Base-by-base conservation (phyloP, 2,329 filamentous ascomycete species). In the Polytolypa hystricis region DNA sequence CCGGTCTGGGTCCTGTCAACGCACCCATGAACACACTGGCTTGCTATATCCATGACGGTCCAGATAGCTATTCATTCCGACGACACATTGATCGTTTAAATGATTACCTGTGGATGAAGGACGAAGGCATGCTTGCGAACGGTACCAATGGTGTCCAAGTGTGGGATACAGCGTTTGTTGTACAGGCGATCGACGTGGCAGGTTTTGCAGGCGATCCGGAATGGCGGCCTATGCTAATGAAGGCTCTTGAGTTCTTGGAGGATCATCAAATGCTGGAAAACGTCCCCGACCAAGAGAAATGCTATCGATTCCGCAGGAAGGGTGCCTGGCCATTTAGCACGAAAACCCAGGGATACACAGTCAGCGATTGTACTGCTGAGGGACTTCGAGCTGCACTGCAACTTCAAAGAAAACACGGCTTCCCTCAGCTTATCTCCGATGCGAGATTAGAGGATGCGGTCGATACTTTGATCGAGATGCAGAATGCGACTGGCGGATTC, bases 61-160 rank as follows among this genome's bases (percentile, higher is more conserved):
- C 82, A 0, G 78, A 81, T 31, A 72, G 81, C 1, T 60, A 71
- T 47, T 79, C 79, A 0, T 79, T 94, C 18, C 71, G 73, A 33
- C 73, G 81, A 27, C 89, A 95, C 52, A 67, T 84, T 6, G 84
- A 95, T 50, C 76, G 85, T 3, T 60, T 94, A 9, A 72, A 84
- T 29, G 91, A 98, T 51, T 93, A 80, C 43, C 60, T 98, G 19
- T 98, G 91, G 87, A 70, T 98, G 33, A 94, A 93, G 45, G 60
- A 78, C 21, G 87, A 95, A 55, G 91, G 91, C 4, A 85, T 98
- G 84, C 70, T 96, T 32, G 81, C 81, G 61, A 95, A 95, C 50
- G 91, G 91, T 25, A 98, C 91, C 6, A 96, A 98, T 48, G 91
- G 91, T n/a, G 87, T 96, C 1, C 91, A 98, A 59, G 82, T 79